phyloP scores from a whole-genome alignment of 495 filamentous ascomycete genomes.

The Penicillium nucicola region DNA sequence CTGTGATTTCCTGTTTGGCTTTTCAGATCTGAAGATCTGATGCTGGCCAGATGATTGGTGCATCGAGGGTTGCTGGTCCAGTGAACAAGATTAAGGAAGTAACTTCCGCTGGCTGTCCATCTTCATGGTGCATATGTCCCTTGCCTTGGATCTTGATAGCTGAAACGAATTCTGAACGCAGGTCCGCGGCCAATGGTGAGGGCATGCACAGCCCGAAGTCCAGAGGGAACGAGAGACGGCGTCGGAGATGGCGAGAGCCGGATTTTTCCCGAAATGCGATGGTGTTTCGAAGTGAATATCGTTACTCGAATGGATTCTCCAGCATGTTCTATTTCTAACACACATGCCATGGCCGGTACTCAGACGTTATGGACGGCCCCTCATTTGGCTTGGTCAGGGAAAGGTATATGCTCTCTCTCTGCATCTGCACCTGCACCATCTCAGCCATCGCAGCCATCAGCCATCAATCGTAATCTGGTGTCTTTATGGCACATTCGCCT shows the following conservation, averaged over 20 bases:
- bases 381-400: no score
- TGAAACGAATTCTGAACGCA: conserved; percentile 16
- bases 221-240: not conserved
- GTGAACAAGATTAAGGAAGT: conserved; percentile 19
- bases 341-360: no score
- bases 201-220: conserved; percentile 6
- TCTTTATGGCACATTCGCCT: not conserved
- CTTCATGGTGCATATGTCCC: conserved; percentile 4
- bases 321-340: no score
- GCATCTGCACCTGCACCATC: no score
- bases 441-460: no score
- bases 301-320: no score
- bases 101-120: conserved; percentile 9
- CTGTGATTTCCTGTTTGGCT: no score
- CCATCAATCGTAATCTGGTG: no score
- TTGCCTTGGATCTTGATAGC: conserved; percentile 11
- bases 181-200: conserved; percentile 3
- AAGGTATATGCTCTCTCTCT: no score
- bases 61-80: conserved; percentile 12
- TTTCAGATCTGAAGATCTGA: conserved; percentile 1
- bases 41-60: conserved; percentile 8
- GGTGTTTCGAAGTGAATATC: no score
- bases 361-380: no score
- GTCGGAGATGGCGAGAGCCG: not conserved
- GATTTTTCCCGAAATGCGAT: not conserved